Conservation (phyloP, 768 basidiomycete species). For the Scleroderma citrinum region DNA sequence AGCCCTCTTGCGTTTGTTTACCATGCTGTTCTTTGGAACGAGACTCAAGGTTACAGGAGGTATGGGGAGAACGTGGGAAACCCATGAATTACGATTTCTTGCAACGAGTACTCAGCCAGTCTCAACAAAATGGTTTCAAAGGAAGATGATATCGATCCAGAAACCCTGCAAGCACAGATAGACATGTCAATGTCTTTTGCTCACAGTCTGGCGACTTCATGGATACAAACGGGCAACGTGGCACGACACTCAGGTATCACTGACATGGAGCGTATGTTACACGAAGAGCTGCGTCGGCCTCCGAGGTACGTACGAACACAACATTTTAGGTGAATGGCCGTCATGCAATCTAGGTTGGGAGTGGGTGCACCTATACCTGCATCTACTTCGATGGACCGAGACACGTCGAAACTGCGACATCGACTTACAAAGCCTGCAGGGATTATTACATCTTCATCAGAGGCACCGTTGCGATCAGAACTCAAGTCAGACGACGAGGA, state of each 20-base stretch:
- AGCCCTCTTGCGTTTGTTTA: slow-evolving; percentile 51
- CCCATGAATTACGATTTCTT: background rate
- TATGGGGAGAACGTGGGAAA: background rate
- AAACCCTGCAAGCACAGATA: slow-evolving; percentile 75
- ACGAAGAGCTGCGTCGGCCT: slow-evolving; percentile 63
- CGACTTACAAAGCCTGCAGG: slow-evolving; percentile 46
- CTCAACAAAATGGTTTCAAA: slow-evolving; percentile 18
- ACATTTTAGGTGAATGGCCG: background rate
- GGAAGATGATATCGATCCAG: slow-evolving; percentile 59
- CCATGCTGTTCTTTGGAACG: slow-evolving; percentile 12
- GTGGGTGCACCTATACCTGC: slow-evolving; percentile 65
- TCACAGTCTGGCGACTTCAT: slow-evolving; percentile 67
- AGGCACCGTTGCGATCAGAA: slow-evolving; percentile 16
- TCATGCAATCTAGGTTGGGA: slow-evolving; percentile 48
- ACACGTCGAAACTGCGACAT: slow-evolving; percentile 56
- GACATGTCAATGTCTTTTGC: slow-evolving; percentile 76
- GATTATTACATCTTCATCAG: slow-evolving; percentile 43
- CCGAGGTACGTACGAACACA: slow-evolving; percentile 44
- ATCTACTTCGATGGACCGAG: slow-evolving; percentile 38
- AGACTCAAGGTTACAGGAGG: background rate
- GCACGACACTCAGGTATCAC: slow-evolving; percentile 25
- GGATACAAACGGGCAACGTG: slow-evolving; percentile 56
- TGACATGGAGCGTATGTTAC: slow-evolving; percentile 49
- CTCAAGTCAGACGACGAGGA: slow-evolving; percentile 38
- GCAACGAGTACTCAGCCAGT: background rate